Percentiles rank a stretch among this genome's conserved stretches.
Evolutionary conservation across 2,329 filamentous ascomycete species (phyloP).

Genomic region (Cladophialophora psammophila): DNA sequence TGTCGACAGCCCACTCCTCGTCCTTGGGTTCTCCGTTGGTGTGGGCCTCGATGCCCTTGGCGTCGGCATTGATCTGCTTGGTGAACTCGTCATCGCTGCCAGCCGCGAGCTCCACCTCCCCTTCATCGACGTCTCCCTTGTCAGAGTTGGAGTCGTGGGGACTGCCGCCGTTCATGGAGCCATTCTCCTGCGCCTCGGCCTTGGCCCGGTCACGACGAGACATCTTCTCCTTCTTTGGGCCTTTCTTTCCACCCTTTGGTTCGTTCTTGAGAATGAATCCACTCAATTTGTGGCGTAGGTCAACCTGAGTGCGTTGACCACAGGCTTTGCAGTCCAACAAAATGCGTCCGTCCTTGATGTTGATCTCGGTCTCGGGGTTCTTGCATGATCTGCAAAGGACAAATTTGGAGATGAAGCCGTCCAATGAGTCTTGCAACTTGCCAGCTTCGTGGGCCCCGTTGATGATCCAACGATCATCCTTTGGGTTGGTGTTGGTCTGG

Average conservation of each 20-base stretch:
- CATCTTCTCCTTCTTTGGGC: slow-evolving; percentile 91
- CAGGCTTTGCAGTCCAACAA: slow-evolving; percentile 98
- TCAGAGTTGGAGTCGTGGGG: slow-evolving; percentile 71
- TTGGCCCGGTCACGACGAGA: slow-evolving; percentile 80
- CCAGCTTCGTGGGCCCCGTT: slow-evolving; percentile 94
- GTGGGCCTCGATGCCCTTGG: slow-evolving; percentile 74
- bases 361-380: slow-evolving; percentile 97
- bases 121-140: slow-evolving; percentile 68
- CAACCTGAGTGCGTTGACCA: slow-evolving; percentile 89
- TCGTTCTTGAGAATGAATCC: slow-evolving; percentile 97
- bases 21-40: slow-evolving; percentile 73
- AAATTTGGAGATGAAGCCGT: slow-evolving; percentile 98
- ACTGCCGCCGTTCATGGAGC: slow-evolving; percentile 64
- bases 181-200: slow-evolving; percentile 62
- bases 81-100: slow-evolving; percentile 92
- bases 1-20: slow-evolving; percentile 94
- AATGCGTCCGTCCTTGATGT: slow-evolving; percentile 92
- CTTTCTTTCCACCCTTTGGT: slow-evolving; percentile 89
- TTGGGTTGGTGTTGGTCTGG: slow-evolving; percentile 96
- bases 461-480: slow-evolving; percentile 99
- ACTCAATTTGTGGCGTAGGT: slow-evolving; percentile 92
- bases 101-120: slow-evolving; percentile 71
- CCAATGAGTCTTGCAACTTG: slow-evolving; percentile 97
- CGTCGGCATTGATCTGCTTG: slow-evolving; percentile 72
- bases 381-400: slow-evolving; percentile 99